These are phyloP conservation scores for Breynia disticha DNA, from an alignment of 441 rosid species.

Conservation along the genomic window DNA sequence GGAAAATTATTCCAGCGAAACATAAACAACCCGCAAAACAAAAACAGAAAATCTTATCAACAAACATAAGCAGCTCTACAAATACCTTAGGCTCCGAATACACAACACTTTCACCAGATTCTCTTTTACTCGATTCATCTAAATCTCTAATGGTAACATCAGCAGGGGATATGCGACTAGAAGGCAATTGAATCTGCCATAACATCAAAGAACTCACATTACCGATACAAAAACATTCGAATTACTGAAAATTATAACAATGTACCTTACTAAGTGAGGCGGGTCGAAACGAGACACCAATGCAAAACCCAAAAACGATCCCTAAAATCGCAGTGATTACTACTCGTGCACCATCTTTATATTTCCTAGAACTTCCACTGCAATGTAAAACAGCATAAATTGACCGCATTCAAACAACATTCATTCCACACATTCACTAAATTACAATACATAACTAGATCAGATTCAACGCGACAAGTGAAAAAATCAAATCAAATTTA, in stretches of 20 bases:
- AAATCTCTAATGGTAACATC: slow-evolving; percentile 30
- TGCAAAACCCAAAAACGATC: slow-evolving; percentile 56
- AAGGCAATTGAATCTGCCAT: slow-evolving; percentile 48
- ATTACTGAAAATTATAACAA: slow-evolving; percentile 11
- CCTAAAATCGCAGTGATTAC: slow-evolving; percentile 50
- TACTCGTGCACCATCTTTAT: slow-evolving; percentile 43
- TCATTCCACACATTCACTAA: neutral
- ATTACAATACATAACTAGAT: neutral
- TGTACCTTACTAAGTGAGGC: slow-evolving; percentile 50
- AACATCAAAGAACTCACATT: slow-evolving; percentile 12
- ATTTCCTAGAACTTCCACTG: slow-evolving; percentile 55
- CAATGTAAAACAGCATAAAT: slow-evolving; percentile 14
- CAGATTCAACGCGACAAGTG: neutral
- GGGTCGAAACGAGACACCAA: slow-evolving; percentile 64
- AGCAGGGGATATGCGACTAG: slow-evolving; percentile 37
- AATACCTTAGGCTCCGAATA: slow-evolving; percentile 35
- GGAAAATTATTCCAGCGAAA: slow-evolving; percentile 13
- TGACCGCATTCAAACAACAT: slow-evolving; percentile 5
- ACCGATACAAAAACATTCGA: neutral
- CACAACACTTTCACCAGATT: slow-evolving; percentile 25
- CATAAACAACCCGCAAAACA: neutral
- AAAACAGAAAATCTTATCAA: slow-evolving; percentile 1
- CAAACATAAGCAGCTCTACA: slow-evolving; percentile 6
- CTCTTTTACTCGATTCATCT: slow-evolving; percentile 17
- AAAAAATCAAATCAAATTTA: neutral